Conservation (phyloP, 1,284 basidiomycete genomes). For the Sutorius eximius region DNA sequence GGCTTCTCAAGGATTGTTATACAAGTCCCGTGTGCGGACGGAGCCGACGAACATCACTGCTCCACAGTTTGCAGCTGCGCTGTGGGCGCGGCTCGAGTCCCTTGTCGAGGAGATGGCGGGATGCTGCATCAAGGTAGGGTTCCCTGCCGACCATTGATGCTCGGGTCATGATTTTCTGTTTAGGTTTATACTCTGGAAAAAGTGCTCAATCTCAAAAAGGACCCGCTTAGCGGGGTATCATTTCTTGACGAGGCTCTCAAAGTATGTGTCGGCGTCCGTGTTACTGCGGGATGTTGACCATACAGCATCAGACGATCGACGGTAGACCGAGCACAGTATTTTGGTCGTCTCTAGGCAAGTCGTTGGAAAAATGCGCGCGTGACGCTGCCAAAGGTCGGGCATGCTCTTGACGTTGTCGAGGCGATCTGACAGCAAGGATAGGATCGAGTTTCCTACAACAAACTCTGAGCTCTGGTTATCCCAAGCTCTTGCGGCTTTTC, state of each 20-base stretch:
- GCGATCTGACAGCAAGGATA: slow-evolving; percentile 30
- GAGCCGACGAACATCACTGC: slow-evolving; percentile 83
- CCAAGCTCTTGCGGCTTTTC: slow-evolving; percentile 82
- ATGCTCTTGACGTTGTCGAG: not conserved
- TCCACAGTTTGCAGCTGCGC: slow-evolving; percentile 76
- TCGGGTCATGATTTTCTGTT: not conserved
- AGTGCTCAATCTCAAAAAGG: slow-evolving; percentile 86
- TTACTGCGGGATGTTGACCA: slow-evolving; percentile 4
- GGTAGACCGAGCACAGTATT: slow-evolving; percentile 89
- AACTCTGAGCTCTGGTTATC: slow-evolving; percentile 83
- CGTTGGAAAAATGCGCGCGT: slow-evolving; percentile 77
- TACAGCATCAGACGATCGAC: slow-evolving; percentile 63
- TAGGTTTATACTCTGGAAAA: slow-evolving; percentile 94
- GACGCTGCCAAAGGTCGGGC: slow-evolving; percentile 71
- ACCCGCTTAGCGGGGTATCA: slow-evolving; percentile 70
- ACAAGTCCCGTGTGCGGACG: slow-evolving; percentile 78
- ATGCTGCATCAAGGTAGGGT: slow-evolving; percentile 81
- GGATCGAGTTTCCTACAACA: slow-evolving; percentile 85
- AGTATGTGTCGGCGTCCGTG: slow-evolving; percentile 40
- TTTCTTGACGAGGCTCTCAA: slow-evolving; percentile 94
- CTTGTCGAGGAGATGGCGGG: slow-evolving; percentile 88
- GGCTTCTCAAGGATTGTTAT: slow-evolving; percentile 46
- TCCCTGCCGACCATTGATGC: not conserved
- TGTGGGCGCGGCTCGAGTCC: slow-evolving; percentile 82
- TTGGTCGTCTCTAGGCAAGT: slow-evolving; percentile 81